A percentile compares a stretch with the other conserved stretches of the same genome.
Conservation (phyloP, 2,329 filamentous ascomycete genomes). For the Rhinocladiella similis region DNA sequence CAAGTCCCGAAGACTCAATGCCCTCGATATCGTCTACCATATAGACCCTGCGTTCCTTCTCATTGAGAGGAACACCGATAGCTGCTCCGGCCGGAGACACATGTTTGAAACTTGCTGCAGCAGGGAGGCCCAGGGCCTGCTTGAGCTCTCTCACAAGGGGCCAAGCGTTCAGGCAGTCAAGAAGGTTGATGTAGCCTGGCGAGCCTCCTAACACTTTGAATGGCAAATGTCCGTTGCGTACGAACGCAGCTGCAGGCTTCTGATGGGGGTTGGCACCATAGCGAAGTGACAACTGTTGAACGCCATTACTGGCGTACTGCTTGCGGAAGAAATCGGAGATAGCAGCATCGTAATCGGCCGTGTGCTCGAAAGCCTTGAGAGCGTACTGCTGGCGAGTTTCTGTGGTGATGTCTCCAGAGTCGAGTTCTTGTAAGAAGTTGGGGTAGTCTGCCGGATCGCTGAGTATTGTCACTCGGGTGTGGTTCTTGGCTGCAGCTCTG, state of each 20-base stretch:
- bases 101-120: constrained; percentile 98
- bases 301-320: constrained; percentile 84
- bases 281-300: constrained; percentile 80
- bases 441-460: constrained; percentile 93
- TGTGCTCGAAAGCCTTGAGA: constrained; percentile 97
- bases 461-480: constrained; percentile 90
- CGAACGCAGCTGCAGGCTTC: constrained; percentile 88
- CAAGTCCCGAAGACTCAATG: constrained; percentile 80
- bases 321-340: constrained; percentile 98
- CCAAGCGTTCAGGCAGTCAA: constrained; percentile 97
- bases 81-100: constrained; percentile 95
- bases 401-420: constrained; percentile 82
- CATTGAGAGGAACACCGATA: constrained; percentile 81
- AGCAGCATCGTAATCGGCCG: constrained; percentile 90
- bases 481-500: constrained; percentile 96
- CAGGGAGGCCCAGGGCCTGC: constrained; percentile 80
- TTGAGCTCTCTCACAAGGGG: constrained; percentile 95
- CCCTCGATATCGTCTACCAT: constrained; percentile 95
- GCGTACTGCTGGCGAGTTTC: constrained; percentile 84
- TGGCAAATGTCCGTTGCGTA: constrained; percentile 72
- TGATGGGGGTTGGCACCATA: constrained; percentile 98
- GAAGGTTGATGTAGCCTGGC: constrained; percentile 95
- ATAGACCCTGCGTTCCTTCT: constrained; percentile 93
- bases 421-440: constrained; percentile 87
- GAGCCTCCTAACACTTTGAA: constrained; percentile 90